Conservation (phyloP, 805 yeast species). For the Saturnispora diversa region DNA sequence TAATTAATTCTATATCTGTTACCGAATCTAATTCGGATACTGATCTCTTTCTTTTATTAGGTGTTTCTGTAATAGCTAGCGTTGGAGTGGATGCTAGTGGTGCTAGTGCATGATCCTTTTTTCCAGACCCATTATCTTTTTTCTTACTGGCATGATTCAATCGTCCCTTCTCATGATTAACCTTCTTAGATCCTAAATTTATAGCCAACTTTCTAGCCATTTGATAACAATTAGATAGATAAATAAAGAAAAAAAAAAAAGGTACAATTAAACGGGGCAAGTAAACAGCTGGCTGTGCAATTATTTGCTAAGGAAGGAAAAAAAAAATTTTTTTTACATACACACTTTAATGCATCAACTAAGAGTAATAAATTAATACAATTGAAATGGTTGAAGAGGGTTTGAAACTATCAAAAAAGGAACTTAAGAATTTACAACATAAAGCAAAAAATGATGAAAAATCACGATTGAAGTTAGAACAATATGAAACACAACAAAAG, state of each 20-base stretch:
- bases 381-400: conserved; percentile 11
- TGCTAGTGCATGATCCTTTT: too few species aligned
- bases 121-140: conserved; percentile 7
- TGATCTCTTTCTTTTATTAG: not conserved
- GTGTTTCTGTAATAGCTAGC: not conserved
- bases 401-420: conserved; percentile 54
- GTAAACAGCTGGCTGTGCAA: too few species aligned
- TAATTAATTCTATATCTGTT: too few species aligned
- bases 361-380: too few species aligned
- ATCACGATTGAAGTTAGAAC: conserved; percentile 30
- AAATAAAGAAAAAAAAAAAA: too few species aligned
- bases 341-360: too few species aligned
- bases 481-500: conserved; percentile 15
- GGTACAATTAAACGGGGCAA: too few species aligned
- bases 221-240: too few species aligned
- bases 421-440: conserved; percentile 55
- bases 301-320: conserved; percentile 3
- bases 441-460: conserved; percentile 32
- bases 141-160: conserved; percentile 3
- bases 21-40: too few species aligned
- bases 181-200: conserved; percentile 7
- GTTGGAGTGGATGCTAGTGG: too few species aligned
- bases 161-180: conserved; percentile 1
- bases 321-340: not conserved
- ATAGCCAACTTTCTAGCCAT: conserved; percentile 17